Evolutionary conservation across 2,329 filamentous ascomycete genomes (phyloP).

Genomic region (Waltergamsia citrina): DNA sequence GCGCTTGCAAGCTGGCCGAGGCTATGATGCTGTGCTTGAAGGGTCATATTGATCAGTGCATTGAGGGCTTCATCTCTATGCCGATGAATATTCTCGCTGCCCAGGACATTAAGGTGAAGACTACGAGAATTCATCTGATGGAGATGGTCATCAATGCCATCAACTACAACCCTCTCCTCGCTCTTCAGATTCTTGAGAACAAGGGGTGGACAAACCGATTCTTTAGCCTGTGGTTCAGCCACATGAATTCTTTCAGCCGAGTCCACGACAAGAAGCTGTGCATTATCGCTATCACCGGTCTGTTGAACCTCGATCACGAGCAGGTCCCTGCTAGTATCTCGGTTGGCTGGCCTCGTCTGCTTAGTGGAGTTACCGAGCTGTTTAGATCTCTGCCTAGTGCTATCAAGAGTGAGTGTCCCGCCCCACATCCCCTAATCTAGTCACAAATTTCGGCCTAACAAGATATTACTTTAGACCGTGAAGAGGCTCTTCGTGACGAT

Average conservation of each 20-base stretch:
- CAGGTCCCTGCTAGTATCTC: slow-evolving; percentile 89
- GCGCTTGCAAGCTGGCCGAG: slow-evolving; percentile 94
- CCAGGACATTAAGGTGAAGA: slow-evolving; percentile 78
- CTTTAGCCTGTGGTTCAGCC: slow-evolving; percentile 96
- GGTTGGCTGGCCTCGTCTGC: slow-evolving; percentile 85
- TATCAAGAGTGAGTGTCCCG: slow-evolving; percentile 57
- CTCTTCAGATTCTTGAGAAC: slow-evolving; percentile 78
- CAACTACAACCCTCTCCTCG: slow-evolving; percentile 87
- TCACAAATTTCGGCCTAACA: slow-evolving; percentile 12
- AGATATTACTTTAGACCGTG: slow-evolving; percentile 53
- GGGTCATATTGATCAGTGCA: slow-evolving; percentile 77
- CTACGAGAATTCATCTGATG: slow-evolving; percentile 92
- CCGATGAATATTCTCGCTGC: slow-evolving; percentile 74
- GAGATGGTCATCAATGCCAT: slow-evolving; percentile 98
- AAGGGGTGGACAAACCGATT: slow-evolving; percentile 98
- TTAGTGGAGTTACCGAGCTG: slow-evolving; percentile 78
- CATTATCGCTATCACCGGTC: slow-evolving; percentile 82
- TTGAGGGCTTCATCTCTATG: slow-evolving; percentile 81
- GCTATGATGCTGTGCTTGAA: slow-evolving; percentile 94
- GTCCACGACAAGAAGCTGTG: slow-evolving; percentile 99
- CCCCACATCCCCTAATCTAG: background rate
- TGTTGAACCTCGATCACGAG: slow-evolving; percentile 69
- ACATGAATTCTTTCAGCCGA: slow-evolving; percentile 83
- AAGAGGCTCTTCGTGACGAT: slow-evolving; percentile 86
- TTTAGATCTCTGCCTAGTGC: slow-evolving; percentile 88